phyloP scores from a whole-genome alignment of 352 stramenopile genomes.

The Phytophthora vignae region DNA sequence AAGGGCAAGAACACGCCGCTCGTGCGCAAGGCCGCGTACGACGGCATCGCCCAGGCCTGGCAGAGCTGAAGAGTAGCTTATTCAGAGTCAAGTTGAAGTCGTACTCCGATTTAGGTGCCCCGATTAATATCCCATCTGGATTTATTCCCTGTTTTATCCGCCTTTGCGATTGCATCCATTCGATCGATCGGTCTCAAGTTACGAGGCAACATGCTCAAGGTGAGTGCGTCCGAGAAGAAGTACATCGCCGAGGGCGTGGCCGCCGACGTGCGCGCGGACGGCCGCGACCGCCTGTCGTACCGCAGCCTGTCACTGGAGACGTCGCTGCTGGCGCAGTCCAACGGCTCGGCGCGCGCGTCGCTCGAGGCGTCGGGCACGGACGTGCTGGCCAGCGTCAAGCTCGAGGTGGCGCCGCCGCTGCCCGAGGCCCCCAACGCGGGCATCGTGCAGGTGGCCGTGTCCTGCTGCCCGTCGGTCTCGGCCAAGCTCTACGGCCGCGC shows the following conservation, averaged over 20 bases:
- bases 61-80: neutral
- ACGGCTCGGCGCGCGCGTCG: slow-evolving; percentile 78
- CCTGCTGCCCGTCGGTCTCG: slow-evolving; percentile 78
- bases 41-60: slow-evolving; percentile 14
- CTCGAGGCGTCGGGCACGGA: slow-evolving; percentile 73
- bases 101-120: neutral
- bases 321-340: slow-evolving; percentile 77
- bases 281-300: slow-evolving; percentile 69
- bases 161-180: slow-evolving; percentile 14
- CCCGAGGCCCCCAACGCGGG: slow-evolving; percentile 59
- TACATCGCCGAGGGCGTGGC: slow-evolving; percentile 80
- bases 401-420: slow-evolving; percentile 65
- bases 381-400: slow-evolving; percentile 80
- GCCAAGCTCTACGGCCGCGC: slow-evolving; percentile 74
- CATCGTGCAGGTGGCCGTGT: slow-evolving; percentile 62
- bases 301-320: slow-evolving; percentile 73
- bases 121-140: neutral
- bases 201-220: slow-evolving; percentile 64
- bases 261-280: slow-evolving; percentile 75
- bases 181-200: neutral
- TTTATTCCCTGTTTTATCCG: neutral
- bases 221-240: slow-evolving; percentile 76
- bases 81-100: neutral
- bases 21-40: slow-evolving; percentile 19
- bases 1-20: slow-evolving; percentile 14